These are phyloP conservation scores for Pezicula radicicola DNA, from an alignment of 2,329 filamentous ascomycete species.

Conservation along the genomic window DNA sequence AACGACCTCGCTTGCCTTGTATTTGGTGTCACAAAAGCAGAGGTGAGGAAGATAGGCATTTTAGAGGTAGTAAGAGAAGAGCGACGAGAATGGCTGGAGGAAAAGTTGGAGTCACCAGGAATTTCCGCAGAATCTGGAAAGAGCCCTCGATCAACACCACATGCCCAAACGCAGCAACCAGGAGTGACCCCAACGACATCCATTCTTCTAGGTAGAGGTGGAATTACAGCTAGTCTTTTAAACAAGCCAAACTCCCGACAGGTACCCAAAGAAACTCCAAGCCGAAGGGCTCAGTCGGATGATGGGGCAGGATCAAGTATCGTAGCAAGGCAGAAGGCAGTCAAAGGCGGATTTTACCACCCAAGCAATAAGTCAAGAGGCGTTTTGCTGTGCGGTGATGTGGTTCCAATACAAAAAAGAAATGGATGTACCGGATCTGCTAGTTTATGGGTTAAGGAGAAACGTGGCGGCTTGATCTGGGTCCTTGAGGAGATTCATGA, in stretches of 20 bases:
- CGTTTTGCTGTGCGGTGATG: slow-evolving; percentile 90
- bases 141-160: slow-evolving; percentile 13
- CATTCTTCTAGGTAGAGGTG: slow-evolving; percentile 69
- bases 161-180: slow-evolving; percentile 24
- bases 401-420: slow-evolving; percentile 96
- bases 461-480: slow-evolving; percentile 91
- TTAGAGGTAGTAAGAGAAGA: slow-evolving; percentile 92
- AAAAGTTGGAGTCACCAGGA: slow-evolving; percentile 70
- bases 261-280: slow-evolving; percentile 36
- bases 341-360: slow-evolving; percentile 53
- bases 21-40: slow-evolving; percentile 97
- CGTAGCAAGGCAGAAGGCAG: slow-evolving; percentile 35
- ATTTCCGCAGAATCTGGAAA: slow-evolving; percentile 34
- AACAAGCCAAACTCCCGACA: slow-evolving; percentile 66
- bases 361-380: slow-evolving; percentile 76
- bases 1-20: slow-evolving; percentile 95
- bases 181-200: slow-evolving; percentile 34
- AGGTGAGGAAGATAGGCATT: slow-evolving; percentile 92
- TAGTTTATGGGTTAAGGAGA: slow-evolving; percentile 98
- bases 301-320: slow-evolving; percentile 51
- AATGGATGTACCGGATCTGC: slow-evolving; percentile 90
- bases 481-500: slow-evolving; percentile 97
- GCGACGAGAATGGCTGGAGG: slow-evolving; percentile 82
- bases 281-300: slow-evolving; percentile 60
- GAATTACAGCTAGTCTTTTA: slow-evolving; percentile 80